Evolutionary conservation across 2,329 filamentous ascomycete genomes (phyloP).

Genomic region (Fusarium virguliforme): DNA sequence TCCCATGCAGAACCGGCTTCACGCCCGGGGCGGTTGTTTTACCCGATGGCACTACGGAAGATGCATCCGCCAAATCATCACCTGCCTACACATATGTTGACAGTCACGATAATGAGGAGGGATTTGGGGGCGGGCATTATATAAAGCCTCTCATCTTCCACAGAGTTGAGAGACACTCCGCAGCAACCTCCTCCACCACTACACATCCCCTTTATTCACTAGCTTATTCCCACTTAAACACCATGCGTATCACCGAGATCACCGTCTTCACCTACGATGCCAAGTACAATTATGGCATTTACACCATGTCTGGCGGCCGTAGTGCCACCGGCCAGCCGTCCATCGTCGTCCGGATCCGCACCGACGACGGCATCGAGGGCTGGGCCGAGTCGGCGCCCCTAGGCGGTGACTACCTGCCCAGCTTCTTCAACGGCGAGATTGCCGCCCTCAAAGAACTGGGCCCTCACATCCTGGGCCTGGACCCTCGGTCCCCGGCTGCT

Average conservation of each 20-base stretch:
- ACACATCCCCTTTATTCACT: neutral
- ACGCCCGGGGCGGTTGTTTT: neutral
- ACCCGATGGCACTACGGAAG: neutral
- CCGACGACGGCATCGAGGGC: neutral
- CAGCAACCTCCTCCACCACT: neutral
- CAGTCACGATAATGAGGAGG: neutral
- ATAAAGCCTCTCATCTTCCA: neutral
- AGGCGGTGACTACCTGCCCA: neutral
- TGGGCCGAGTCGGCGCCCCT: conserved; percentile 1
- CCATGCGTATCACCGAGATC: conserved; percentile 12
- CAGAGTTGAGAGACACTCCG: neutral
- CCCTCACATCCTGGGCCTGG: neutral
- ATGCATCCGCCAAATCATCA: neutral
- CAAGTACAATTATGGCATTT: conserved; percentile 2
- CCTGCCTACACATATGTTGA: neutral
- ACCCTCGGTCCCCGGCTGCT: neutral
- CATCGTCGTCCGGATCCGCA: conserved; percentile 1
- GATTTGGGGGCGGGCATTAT: neutral
- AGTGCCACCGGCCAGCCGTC: neutral
- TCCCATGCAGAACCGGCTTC: neutral
- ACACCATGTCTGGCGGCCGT: neutral
- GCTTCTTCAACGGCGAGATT: conserved; percentile 6
- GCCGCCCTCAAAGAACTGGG: conserved; percentile 1
- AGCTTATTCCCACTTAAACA: neutral
- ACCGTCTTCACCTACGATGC: neutral